Evolutionary conservation across 1,139 yeast genomes (phyloP).

Genomic region (Geotrichum histeridarum): DNA sequence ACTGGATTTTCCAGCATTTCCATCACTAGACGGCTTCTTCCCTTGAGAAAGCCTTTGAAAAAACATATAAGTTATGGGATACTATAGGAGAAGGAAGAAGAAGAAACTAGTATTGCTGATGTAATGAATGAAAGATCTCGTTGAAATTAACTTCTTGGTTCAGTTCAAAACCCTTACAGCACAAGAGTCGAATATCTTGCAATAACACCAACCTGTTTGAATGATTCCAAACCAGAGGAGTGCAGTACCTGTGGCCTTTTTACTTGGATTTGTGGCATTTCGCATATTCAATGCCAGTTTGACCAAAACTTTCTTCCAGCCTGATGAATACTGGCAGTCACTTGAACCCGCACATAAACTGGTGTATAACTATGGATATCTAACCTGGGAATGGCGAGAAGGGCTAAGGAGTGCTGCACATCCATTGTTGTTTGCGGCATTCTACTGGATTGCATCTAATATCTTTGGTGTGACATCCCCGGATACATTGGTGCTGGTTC

Average conservation of each 20-base stretch:
- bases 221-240: too few relatives aligned
- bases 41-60: constrained; percentile 10
- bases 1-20: neutral
- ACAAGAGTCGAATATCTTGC: too few relatives aligned
- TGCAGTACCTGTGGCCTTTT: neutral
- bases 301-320: constrained; percentile 71
- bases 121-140: neutral
- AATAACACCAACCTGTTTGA: too few relatives aligned
- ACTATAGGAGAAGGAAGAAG: neutral
- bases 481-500: constrained; percentile 43
- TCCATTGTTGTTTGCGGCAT: constrained; percentile 60
- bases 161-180: too few relatives aligned
- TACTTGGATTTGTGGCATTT: neutral
- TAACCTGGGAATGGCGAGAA: constrained; percentile 92
- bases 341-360: constrained; percentile 83
- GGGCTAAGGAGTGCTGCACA: constrained; percentile 74
- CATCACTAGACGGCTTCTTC: neutral
- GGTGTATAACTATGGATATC: constrained; percentile 73
- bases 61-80: constrained; percentile 6
- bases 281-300: constrained; percentile 3
- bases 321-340: constrained; percentile 93
- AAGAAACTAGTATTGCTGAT: neutral
- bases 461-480: constrained; percentile 34
- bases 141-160: neutral
- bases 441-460: constrained; percentile 36